phyloP scores from a whole-genome alignment of 805 yeast species.

The Schizosaccharomyces lindneri region DNA sequence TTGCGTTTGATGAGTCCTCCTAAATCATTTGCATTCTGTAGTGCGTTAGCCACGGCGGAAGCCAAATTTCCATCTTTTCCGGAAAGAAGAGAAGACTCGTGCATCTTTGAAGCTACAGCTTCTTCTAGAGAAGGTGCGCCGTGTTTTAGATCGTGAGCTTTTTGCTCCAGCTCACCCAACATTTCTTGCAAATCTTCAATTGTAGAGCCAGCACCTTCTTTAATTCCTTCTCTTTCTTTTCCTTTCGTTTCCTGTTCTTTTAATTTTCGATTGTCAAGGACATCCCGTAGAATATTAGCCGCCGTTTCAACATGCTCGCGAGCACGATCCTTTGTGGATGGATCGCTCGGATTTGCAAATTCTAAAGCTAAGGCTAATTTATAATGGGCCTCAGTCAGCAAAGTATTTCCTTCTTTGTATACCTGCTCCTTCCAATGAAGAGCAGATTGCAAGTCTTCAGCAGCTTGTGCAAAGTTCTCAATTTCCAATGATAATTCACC shows the following conservation, averaged over 20 bases:
- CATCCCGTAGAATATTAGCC: neutral
- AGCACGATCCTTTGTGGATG: neutral
- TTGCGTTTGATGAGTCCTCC: neutral
- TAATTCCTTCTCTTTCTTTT: neutral
- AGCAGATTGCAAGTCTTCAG: slow-evolving; percentile 36
- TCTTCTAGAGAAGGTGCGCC: neutral
- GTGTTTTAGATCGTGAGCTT: neutral
- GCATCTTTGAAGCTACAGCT: neutral
- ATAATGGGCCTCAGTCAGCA: slow-evolving; percentile 50
- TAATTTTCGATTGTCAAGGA: neutral
- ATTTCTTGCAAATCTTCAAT: neutral
- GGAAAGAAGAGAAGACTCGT: neutral
- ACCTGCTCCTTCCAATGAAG: slow-evolving; percentile 29
- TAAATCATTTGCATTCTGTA: neutral
- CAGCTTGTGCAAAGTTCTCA: slow-evolving; percentile 64
- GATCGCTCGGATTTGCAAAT: slow-evolving; percentile 16
- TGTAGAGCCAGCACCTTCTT: neutral
- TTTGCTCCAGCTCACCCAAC: neutral
- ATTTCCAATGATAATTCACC: slow-evolving; percentile 73
- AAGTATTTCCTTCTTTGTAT: slow-evolving; percentile 18
- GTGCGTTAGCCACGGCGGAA: neutral
- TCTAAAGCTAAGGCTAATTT: slow-evolving; percentile 61
- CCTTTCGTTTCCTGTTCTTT: neutral
- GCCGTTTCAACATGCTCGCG: neutral
- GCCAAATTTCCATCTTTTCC: neutral